Conservation (phyloP, 1,139 yeast genomes). For the Eremothecium coryli region DNA sequence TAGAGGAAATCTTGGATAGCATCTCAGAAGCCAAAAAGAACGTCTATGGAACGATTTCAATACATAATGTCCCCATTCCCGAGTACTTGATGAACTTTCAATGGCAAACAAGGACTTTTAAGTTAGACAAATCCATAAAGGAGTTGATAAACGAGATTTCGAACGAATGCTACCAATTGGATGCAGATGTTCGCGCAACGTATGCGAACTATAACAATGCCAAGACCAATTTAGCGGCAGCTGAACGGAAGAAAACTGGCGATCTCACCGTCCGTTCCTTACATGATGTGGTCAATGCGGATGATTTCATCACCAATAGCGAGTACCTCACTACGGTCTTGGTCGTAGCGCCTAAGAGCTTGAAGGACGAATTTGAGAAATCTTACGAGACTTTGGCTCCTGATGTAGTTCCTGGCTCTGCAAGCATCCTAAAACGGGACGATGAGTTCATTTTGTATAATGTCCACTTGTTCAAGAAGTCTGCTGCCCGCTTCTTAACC, state of each 20-base stretch:
- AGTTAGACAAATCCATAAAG: slow-evolving; percentile 73
- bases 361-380: slow-evolving; percentile 50
- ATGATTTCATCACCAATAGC: slow-evolving; percentile 74
- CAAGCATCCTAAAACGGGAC: slow-evolving; percentile 60
- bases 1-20: slow-evolving; percentile 64
- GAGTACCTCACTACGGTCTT: slow-evolving; percentile 79
- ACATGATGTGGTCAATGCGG: slow-evolving; percentile 79
- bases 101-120: slow-evolving; percentile 83
- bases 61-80: slow-evolving; percentile 37
- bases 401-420: slow-evolving; percentile 90
- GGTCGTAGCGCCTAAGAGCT: slow-evolving; percentile 73
- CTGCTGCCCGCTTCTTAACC: slow-evolving; percentile 54
- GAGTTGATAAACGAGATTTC: slow-evolving; percentile 65
- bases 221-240: slow-evolving; percentile 72
- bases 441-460: slow-evolving; percentile 63
- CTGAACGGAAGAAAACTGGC: slow-evolving; percentile 88
- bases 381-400: slow-evolving; percentile 67
- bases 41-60: slow-evolving; percentile 43
- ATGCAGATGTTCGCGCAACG: slow-evolving; percentile 66
- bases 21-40: slow-evolving; percentile 36
- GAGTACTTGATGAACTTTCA: slow-evolving; percentile 63
- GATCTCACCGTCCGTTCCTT: slow-evolving; percentile 84
- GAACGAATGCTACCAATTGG: slow-evolving; percentile 71
- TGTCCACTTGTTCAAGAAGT: slow-evolving; percentile 80
- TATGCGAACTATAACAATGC: slow-evolving; percentile 71